phyloP scores from a whole-genome alignment of 148 eudicot genomes.

The Chenopodium berlandieri region DNA sequence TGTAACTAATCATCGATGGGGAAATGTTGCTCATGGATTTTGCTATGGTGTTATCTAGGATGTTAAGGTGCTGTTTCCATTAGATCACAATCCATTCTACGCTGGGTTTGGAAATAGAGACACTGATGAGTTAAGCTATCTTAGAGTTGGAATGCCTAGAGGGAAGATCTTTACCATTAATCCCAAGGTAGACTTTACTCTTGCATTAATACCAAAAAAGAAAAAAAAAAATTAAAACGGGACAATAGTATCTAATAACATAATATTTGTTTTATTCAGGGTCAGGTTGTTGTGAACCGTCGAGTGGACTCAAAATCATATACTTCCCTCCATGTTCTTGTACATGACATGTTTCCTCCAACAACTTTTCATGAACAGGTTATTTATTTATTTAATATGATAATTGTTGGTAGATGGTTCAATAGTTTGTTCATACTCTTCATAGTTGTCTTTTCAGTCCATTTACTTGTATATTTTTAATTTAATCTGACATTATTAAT shows the following conservation, averaged over 20 bases:
- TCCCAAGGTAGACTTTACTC: conserved; percentile 61
- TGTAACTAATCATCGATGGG: background rate
- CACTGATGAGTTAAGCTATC: conserved; percentile 93
- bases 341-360: conserved; percentile 78
- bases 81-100: conserved; percentile 77
- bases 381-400: conserved; percentile 14
- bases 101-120: conserved; percentile 99
- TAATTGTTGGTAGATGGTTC: background rate
- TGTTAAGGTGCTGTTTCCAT: conserved; percentile 77
- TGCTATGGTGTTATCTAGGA: conserved; percentile 46
- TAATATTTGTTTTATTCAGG: conserved; percentile 39
- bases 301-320: conserved; percentile 77
- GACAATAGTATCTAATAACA: background rate
- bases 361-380: conserved; percentile 66
- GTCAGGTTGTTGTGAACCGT: conserved; percentile 74
- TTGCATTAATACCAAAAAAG: background rate
- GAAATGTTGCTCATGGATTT: conserved; percentile 2
- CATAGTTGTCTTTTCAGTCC: background rate
- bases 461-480: no score
- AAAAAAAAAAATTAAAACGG: no score
- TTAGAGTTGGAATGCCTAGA: conserved; percentile 80
- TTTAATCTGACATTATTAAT: background rate
- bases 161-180: conserved; percentile 90
- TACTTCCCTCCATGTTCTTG: conserved; percentile 74
- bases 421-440: background rate